These are phyloP conservation scores for Brassica cretica DNA, from an alignment of 345 rosid species.

Conservation along the genomic window DNA sequence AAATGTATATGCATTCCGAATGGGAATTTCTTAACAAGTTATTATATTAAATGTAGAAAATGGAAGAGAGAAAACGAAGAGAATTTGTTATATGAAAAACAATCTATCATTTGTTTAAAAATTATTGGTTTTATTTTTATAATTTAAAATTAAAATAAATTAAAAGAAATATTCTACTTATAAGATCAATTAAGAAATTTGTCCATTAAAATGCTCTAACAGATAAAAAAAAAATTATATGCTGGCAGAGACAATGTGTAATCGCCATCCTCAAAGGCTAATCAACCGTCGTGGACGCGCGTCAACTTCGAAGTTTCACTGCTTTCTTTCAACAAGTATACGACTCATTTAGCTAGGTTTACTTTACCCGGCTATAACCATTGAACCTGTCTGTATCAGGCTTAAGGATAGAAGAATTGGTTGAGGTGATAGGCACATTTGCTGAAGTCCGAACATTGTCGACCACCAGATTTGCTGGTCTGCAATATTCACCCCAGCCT, in stretches of 20 bases:
- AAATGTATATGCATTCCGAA: background rate
- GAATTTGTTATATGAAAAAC: background rate
- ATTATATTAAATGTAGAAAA: background rate
- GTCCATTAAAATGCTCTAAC: background rate
- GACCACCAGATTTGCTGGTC: too few species aligned
- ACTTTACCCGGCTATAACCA: too few species aligned
- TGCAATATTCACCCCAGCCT: too few species aligned
- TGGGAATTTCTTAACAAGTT: background rate
- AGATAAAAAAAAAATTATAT: background rate
- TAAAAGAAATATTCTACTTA: background rate
- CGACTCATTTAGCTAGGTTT: slow-evolving; percentile 1
- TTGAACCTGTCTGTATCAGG: too few species aligned
- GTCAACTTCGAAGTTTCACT: slow-evolving; percentile 15
- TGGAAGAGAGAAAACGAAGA: background rate
- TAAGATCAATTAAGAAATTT: background rate
- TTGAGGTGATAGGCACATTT: too few species aligned
- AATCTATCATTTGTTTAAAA: background rate
- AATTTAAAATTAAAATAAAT: background rate
- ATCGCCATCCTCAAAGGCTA: slow-evolving; percentile 22
- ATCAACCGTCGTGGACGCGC: slow-evolving; percentile 12
- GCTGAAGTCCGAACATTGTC: too few species aligned
- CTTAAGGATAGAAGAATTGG: too few species aligned
- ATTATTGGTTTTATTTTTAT: background rate
- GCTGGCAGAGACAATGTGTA: slow-evolving; percentile 12
- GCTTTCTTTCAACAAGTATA: background rate